These are phyloP conservation scores for Rhizopogon salebrosus DNA, from an alignment of 768 basidiomycete genomes.

Conservation along the genomic window DNA sequence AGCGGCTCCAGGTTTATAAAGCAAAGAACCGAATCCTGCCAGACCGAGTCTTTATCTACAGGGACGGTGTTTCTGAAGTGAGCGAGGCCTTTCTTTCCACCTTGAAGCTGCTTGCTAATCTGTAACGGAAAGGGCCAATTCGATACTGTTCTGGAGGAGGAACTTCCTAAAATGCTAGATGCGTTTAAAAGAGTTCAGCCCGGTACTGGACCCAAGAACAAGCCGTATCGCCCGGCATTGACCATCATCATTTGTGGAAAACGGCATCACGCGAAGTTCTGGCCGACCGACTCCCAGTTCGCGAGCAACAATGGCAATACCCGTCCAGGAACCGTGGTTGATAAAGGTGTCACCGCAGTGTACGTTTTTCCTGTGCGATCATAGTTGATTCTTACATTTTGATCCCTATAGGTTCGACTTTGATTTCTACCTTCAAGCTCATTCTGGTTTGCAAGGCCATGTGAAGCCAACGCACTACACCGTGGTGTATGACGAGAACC, in stretches of 20 bases:
- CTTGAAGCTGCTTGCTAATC: background rate
- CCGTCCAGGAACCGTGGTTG: conserved; percentile 73
- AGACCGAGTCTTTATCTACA: conserved; percentile 64
- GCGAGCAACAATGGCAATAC: conserved; percentile 73
- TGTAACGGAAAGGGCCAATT: conserved; percentile 61
- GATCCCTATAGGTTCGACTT: conserved; percentile 47
- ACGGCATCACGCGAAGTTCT: conserved; percentile 54
- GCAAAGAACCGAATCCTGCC: conserved; percentile 55
- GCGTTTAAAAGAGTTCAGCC: conserved; percentile 49
- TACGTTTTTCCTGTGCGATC: conserved; percentile 28
- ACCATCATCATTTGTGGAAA: conserved; percentile 83
- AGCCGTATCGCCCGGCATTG: conserved; percentile 53
- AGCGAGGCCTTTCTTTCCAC: conserved; percentile 10
- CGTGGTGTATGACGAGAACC: conserved; percentile 75
- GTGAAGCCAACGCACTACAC: conserved; percentile 76
- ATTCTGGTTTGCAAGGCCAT: conserved; percentile 66
- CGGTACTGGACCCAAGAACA: conserved; percentile 34
- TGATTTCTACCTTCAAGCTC: conserved; percentile 69
- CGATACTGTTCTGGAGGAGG: conserved; percentile 49
- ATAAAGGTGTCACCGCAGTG: conserved; percentile 71
- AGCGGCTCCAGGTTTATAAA: conserved; percentile 57
- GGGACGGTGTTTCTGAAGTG: conserved; percentile 82
- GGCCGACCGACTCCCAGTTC: conserved; percentile 41
- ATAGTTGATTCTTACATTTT: background rate
- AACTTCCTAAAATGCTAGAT: conserved; percentile 55